Evolutionary conservation across 495 filamentous ascomycete genomes (phyloP), one percentile per base, ranked within the genome.

Genomic region (Penicillium malachiteum): DNA sequence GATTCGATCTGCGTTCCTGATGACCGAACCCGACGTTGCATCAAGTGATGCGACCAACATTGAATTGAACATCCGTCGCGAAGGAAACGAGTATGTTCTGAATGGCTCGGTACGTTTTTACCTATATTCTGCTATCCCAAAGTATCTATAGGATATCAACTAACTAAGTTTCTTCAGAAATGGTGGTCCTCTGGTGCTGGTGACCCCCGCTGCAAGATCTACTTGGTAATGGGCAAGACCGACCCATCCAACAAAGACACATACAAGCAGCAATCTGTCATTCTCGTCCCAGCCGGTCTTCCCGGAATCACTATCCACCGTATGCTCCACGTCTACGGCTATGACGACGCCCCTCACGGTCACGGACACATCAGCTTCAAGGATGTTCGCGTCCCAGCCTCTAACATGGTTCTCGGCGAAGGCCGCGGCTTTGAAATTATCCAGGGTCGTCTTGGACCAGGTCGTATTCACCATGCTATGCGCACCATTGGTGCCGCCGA

Each of bases 401-500:
- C 79, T 54, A 90, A 89, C 69, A 82, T 96, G 59, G 87, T 96
- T 8, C 84, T 96, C 32, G 92, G 92, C 48, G 88, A 91, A 68
- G 91, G 92, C 54, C 85, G 91, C 44, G 92, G 92, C n/a, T 96
- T 96, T 72, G 92, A 96, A 70, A 96, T 96, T 66, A 96, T 96
- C 70, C 92, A 96, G 69, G 92, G 92, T 34, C 87, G 92, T 42
- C 83, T 96, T 31, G 92, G 92, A 5, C 92, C 92, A 16, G 92
- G 92, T 11, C 87, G 92, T 38, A 96, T 96, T 68, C 92, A 96
- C 75, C 92, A 96, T 74, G 89, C 88, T 50, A 96, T 96, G 91
- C 88, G 92, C 56, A 84, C 86, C 18, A 91, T 96, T 71, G 92
- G 92, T 41, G 86, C 88, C 30, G 87, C 92, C 35, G 91, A 96